These are phyloP conservation scores for Solanum sejunctum DNA, from an alignment of 257 asterid species.

Conservation along the genomic window DNA sequence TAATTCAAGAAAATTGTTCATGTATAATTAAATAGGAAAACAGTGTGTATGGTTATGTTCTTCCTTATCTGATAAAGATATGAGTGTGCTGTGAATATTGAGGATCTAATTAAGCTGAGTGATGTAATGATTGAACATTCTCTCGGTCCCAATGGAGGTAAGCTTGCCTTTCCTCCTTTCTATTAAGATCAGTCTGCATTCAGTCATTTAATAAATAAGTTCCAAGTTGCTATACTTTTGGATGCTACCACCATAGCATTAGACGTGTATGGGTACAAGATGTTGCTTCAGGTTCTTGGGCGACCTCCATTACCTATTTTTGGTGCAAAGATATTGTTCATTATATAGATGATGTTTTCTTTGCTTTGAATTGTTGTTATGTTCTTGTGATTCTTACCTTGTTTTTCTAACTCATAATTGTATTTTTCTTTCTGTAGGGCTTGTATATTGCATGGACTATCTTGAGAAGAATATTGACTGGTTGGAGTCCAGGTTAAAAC, in stretches of 20 bases:
- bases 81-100: conserved; percentile 85
- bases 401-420: neutral
- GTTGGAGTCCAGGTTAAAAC: conserved; percentile 73
- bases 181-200: neutral
- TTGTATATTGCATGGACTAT: conserved; percentile 93
- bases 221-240: neutral
- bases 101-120: conserved; percentile 74
- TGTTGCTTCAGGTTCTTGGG: neutral
- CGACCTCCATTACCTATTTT: neutral
- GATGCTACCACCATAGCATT: neutral
- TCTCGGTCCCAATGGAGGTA: conserved; percentile 99
- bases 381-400: neutral
- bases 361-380: neutral
- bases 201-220: neutral
- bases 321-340: neutral
- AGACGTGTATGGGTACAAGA: neutral
- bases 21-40: neutral
- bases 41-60: neutral
- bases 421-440: conserved; percentile 38
- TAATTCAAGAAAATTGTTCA: neutral
- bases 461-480: conserved; percentile 92
- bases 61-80: conserved; percentile 57
- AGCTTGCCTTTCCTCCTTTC: conserved; percentile 1
- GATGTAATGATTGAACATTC: conserved; percentile 94
- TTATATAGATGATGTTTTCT: neutral